phyloP scores from a whole-genome alignment of 768 basidiomycete species.

The Boletus vermiculosoides region DNA sequence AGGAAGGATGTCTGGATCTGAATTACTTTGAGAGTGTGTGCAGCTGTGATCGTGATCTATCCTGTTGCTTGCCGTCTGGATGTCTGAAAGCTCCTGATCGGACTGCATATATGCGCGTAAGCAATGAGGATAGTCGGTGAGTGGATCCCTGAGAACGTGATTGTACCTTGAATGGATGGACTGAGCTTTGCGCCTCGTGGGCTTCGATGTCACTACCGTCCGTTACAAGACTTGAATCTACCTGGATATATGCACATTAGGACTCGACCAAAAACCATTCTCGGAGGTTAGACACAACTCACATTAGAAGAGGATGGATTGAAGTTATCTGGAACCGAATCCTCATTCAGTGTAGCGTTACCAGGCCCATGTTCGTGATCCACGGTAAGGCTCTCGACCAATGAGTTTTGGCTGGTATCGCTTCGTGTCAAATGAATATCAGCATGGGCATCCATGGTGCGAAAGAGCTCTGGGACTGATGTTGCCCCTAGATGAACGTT shows the following conservation, averaged over 20 bases:
- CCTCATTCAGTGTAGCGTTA: not conserved
- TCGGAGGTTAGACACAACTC: not conserved
- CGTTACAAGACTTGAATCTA: not conserved
- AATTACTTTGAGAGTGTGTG: not conserved
- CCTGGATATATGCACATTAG: constrained; percentile 18
- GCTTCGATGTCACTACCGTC: not conserved
- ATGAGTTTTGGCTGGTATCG: not conserved
- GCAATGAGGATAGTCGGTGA: not conserved
- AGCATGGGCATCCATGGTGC: constrained; percentile 8
- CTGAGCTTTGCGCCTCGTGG: not conserved
- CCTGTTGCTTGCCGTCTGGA: not conserved
- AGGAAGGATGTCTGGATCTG: not conserved
- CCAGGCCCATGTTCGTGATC: not conserved
- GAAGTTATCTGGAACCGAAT: not conserved
- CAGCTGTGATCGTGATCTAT: not conserved
- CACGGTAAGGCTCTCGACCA: not conserved
- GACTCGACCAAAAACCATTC: not conserved
- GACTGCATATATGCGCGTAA: constrained; percentile 26
- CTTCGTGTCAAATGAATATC: not conserved
- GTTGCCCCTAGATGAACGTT: not conserved
- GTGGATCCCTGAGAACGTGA: not conserved
- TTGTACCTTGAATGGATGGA: constrained; percentile 7
- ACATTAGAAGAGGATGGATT: not conserved
- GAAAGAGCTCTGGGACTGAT: not conserved
- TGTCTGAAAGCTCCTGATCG: not conserved